Base-by-base conservation (phyloP, 1,139 yeast genomes). In the Hyphopichia buzzinii region DNA sequence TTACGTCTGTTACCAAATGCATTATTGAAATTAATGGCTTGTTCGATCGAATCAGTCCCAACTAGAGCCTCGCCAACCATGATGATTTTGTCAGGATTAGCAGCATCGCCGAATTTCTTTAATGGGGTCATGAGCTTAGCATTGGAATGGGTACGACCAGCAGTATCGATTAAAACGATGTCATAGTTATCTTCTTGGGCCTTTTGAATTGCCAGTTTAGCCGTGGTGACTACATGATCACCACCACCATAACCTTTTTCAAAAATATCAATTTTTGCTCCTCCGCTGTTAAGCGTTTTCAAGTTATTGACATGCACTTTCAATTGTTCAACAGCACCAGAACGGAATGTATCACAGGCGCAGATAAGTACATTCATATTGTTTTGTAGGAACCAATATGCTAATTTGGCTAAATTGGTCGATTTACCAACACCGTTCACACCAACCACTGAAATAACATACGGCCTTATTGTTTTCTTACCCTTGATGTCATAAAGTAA, bases 21-120 rank as follows among this genome's bases (percentile, higher is more conserved):
- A 47, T 79, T 79, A 57, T 92, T 90, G 64, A 92, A 92, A 56
- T 92, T 90, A 38, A 78, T 78, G 0, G 98, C 98, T 58, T 92
- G 98, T 56, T 86, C 88, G 4, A 92, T 97, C 1, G 97, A 88
- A 56, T 92, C 98, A 0, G 97, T 90, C 15, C 98, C 98, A 2
- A 90, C 98, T 32, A 92, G 71, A 0, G 98, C 98, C 59, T 92
- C 98, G 30, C 97, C 98, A 14, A 92, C 98, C 97, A 92, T 92
- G 52, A 92, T 89, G 53, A 92, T 90, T 62, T 87, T 90, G 62
- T 92, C 94, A 1, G 98, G 98, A 40, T 87, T 77, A 3, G 97
- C 97, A 35, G 95, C 90, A 52, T 86, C 90, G 21, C 97, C 97
- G 63, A 92, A 94, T 42, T 92, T 88, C 51, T 90, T 95, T 47